Conservation (phyloP, 1,284 basidiomycete species). For the Lignosus rhinocerotis region DNA sequence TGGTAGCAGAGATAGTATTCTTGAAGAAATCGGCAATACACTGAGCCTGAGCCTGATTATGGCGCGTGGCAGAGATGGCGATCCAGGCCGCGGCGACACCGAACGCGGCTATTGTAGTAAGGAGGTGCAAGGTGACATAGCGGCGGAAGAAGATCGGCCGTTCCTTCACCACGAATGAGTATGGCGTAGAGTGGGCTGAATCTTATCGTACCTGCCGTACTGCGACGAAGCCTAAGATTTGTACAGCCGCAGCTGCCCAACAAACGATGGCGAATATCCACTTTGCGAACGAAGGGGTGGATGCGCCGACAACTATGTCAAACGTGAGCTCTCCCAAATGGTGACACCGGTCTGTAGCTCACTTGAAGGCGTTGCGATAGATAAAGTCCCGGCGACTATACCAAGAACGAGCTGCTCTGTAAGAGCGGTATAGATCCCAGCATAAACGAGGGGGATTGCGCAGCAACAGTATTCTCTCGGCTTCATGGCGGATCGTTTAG, state of each 20-base stretch:
- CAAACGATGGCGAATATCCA: constrained; percentile 75
- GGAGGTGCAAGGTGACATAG: constrained; percentile 71
- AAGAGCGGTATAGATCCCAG: constrained; percentile 82
- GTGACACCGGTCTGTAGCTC: constrained; percentile 31
- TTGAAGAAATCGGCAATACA: constrained; percentile 69
- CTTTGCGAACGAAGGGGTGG: constrained; percentile 73
- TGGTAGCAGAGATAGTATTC: constrained; percentile 36
- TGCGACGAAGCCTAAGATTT: constrained; percentile 81
- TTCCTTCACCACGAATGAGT: constrained; percentile 51
- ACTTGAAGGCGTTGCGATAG: constrained; percentile 81
- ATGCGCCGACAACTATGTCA: constrained; percentile 77
- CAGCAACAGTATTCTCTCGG: constrained; percentile 78
- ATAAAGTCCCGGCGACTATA: constrained; percentile 73
- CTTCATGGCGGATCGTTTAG: constrained; percentile 43
- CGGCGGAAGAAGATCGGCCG: constrained; percentile 73
- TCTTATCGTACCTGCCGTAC: constrained; percentile 65
- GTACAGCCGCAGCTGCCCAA: constrained; percentile 70
- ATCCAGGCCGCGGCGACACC: constrained; percentile 80
- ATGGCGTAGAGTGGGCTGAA: background rate
- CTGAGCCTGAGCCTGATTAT: constrained; percentile 64
- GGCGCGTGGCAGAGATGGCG: constrained; percentile 73
- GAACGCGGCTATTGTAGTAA: constrained; percentile 63
- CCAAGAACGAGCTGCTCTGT: constrained; percentile 73
- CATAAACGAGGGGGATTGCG: constrained; percentile 84
- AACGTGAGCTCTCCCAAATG: constrained; percentile 1